Evolutionary conservation across 2,329 filamentous ascomycete genomes (phyloP), one percentile per base, ranked within the genome.

Genomic region (Fusarium circinatum): DNA sequence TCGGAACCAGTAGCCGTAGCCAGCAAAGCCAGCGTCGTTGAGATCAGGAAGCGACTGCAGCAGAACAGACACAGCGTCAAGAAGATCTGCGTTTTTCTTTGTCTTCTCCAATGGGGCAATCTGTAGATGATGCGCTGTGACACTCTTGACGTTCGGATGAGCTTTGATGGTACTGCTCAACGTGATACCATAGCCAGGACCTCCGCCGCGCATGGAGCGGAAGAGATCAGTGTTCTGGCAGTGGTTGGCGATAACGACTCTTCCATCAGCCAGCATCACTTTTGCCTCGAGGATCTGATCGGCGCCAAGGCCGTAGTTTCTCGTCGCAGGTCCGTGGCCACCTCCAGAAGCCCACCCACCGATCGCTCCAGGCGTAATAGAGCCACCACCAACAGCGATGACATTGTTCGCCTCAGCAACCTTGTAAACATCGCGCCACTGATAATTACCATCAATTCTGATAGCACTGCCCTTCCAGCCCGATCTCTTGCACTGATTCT

Each of bases 371-470:
- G 71, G 71, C 3, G 71, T 58, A 15, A 74, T 41, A 10, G 71
- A 70, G 15, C 71, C 71, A 2, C 71, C 71, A 3, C 71, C 71
- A 14, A 73, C 71, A 2, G 66, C 70, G 6, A 73, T 73, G 3
- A 71, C 62, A 42, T 64, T 68, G 1, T 63, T 73, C 17, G 62
- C 66, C 41, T 71, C 24, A 7, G 71, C 71, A 1, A 74, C 57
- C 22, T 74, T 63, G 54, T 74, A 74, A 0, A 73, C 71, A 26
- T 73, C 66, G 4, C 71, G 71, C 71, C 71, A 73, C 4, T 73
- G 71, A 0, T 73, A 73, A 22, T 67, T 59, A 3, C 71, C 71
- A 3, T 74, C 55, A 11, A 73, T 71, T 10, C 44, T 71, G 38
- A 73, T 68, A 5, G 70, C 55, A 2, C 58, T 74, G 0, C 66